Percentiles rank a stretch among this genome's conserved stretches.
Evolutionary conservation across 148 eudicot species (phyloP).

Genomic region (Selenicereus undatus): DNA sequence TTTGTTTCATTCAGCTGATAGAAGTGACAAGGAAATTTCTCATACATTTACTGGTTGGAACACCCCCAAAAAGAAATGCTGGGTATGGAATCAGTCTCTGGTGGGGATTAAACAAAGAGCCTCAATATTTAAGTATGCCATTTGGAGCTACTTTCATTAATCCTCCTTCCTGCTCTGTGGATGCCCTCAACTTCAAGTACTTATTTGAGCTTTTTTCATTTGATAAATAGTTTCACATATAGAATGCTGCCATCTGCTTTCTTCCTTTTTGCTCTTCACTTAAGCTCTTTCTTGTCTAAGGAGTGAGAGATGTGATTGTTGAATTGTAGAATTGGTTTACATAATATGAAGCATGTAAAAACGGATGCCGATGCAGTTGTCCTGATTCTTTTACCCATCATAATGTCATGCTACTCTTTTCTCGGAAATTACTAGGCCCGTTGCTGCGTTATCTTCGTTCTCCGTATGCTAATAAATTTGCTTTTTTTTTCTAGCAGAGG

Average conservation of each 20-base stretch:
- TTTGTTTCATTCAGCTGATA: neutral
- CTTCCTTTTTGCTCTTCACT: neutral
- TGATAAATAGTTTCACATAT: neutral
- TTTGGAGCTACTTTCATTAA: constrained; percentile 1
- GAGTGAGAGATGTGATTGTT: neutral
- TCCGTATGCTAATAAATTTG: neutral
- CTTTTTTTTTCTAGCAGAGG: constrained; percentile 37
- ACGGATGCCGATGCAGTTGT: neutral
- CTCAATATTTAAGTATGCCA: neutral
- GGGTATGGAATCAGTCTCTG: neutral
- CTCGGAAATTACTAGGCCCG: neutral
- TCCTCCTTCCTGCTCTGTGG: neutral
- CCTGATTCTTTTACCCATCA: neutral
- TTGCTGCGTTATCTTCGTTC: neutral
- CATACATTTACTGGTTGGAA: neutral
- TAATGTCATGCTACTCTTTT: too few relatives aligned
- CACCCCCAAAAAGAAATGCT: neutral
- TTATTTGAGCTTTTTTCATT: neutral
- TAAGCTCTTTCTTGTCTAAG: neutral
- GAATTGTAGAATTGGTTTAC: neutral
- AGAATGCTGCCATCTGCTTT: neutral
- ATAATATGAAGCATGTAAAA: neutral
- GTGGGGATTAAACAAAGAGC: neutral
- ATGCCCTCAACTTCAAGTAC: neutral
- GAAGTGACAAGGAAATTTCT: neutral